phyloP scores from a whole-genome alignment of 352 stramenopile genomes.

The Phytopythium kandeliae region DNA sequence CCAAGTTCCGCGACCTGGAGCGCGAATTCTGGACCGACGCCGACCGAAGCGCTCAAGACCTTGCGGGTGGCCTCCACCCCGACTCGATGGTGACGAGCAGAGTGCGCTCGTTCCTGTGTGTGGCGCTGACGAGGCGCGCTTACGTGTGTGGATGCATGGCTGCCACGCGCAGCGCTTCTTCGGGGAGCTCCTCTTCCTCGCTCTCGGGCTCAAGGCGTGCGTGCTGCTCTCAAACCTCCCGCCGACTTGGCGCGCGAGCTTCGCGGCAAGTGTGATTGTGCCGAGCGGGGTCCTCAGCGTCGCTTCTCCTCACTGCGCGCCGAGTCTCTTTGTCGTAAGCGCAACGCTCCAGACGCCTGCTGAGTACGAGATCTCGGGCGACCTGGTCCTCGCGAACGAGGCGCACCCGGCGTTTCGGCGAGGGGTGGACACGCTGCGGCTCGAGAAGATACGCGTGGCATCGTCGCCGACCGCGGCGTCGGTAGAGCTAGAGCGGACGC shows the following conservation, averaged over 20 bases:
- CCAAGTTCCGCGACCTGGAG: constrained; percentile 25
- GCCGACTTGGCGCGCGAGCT: constrained; percentile 29
- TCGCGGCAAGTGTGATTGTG: constrained; percentile 31
- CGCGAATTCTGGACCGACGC: constrained; percentile 23
- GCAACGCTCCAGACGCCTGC: constrained; percentile 34
- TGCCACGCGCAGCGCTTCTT: constrained; percentile 36
- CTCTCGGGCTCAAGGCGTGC: constrained; percentile 51
- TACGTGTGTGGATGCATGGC: not conserved
- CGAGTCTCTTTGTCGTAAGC: constrained; percentile 17
- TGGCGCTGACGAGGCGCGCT: no score
- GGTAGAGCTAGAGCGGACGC: constrained; percentile 35
- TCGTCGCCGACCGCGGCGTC: constrained; percentile 13
- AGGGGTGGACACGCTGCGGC: constrained; percentile 13
- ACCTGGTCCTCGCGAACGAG: constrained; percentile 40
- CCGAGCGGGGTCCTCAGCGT: constrained; percentile 29
- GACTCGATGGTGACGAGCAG: constrained; percentile 44
- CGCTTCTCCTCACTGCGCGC: not conserved
- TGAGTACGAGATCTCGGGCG: constrained; percentile 37
- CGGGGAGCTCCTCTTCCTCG: constrained; percentile 67
- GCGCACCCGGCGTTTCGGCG: constrained; percentile 17
- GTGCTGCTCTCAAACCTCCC: constrained; percentile 69
- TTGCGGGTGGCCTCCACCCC: constrained; percentile 28
- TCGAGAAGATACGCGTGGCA: constrained; percentile 2
- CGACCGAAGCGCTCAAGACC: constrained; percentile 16
- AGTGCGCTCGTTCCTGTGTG: no score